phyloP scores from a whole-genome alignment of 805 yeast genomes.

The Zygosaccharomyces siamensis region DNA sequence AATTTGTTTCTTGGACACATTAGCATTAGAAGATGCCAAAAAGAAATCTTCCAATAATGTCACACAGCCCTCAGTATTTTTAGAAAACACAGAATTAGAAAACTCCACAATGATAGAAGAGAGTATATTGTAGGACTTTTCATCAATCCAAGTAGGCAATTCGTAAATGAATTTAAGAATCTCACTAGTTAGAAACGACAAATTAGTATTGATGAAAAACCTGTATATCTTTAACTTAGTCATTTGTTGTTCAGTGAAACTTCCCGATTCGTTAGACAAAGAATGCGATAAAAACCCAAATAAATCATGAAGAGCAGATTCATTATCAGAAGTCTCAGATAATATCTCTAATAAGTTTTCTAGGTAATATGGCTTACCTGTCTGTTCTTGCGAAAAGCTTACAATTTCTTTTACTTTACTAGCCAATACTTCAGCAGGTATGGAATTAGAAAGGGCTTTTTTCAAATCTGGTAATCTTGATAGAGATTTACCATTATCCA shows the following conservation, averaged over 20 bases:
- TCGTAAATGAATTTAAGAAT: constrained; percentile 35
- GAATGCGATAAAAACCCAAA: constrained; percentile 17
- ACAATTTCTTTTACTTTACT: constrained; percentile 9
- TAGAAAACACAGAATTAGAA: constrained; percentile 27
- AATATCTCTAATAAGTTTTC: constrained; percentile 15
- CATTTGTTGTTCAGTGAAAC: constrained; percentile 1
- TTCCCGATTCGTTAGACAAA: constrained; percentile 18
- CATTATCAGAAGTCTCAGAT: constrained; percentile 14
- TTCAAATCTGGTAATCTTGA: constrained; percentile 18
- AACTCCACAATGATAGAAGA: constrained; percentile 34
- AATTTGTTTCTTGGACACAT: constrained; percentile 26
- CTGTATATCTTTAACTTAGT: constrained; percentile 9
- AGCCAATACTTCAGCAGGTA: constrained; percentile 17
- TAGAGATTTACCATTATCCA: constrained; percentile 17
- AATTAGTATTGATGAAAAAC: constrained; percentile 9
- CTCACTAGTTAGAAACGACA: constrained; percentile 12
- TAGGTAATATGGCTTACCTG: constrained; percentile 3
- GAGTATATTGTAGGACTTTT: constrained; percentile 31
- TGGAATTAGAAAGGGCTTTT: constrained; percentile 16
- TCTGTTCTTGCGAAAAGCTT: constrained; percentile 5
- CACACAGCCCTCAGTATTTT: constrained; percentile 12
- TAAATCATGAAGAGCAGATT: constrained; percentile 14
- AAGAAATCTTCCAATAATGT: constrained; percentile 21
- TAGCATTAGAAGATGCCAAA: constrained; percentile 16
- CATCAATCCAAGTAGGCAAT: constrained; percentile 35